Evolutionary conservation across 2,329 filamentous ascomycete species (phyloP), one percentile per base, ranked within the genome.

Genomic region (Colletotrichum cereale): DNA sequence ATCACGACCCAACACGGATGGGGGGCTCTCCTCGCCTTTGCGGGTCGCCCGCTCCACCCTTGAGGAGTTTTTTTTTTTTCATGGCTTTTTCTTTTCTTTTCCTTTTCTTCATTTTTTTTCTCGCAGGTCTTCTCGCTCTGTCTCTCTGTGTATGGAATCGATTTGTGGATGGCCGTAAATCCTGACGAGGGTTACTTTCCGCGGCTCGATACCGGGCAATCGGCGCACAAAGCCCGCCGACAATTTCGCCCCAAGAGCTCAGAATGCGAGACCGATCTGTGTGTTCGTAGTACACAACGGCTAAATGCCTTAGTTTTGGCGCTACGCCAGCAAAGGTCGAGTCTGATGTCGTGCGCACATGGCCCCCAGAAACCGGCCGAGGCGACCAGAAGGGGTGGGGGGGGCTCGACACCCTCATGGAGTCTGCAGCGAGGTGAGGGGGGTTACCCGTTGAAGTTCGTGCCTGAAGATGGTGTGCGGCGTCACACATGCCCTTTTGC

Each of bases 401-500:
- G 36, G 67, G 63, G 56, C 26, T 26, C 29, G 21, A 62, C 40
- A 71, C 56, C 67, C 47, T 48, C 40, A 42, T 7, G 7, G 26
- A 57, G 31, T 34, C 26, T 24, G 18, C 21, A 31, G 53, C 42
- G 52, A 52, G 42, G 18, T 5, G 40, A 18, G 38, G 38, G 38
- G 14, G 38, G 38, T 31, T 47, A 26, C 31, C 50, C 26, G 56
- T 50, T 16, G 48, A 50, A 14, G 5, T 29, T 29, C 12, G 12
- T 14, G 11, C 12, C 24, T 26, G 47, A 61, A 62, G 68, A 58
- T 40, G 64, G 68, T 58, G 57, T 71, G 52, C 50, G 67, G 64
- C 64, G 64, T 63, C 68, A 62, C 26, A 56, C 14, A 10, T 34
- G 21, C 29, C 31, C 16, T 29, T 26, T 12, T 42, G 5, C 38